phyloP scores from a whole-genome alignment of 768 basidiomycete genomes.

The Boletus rubroflammeus region DNA sequence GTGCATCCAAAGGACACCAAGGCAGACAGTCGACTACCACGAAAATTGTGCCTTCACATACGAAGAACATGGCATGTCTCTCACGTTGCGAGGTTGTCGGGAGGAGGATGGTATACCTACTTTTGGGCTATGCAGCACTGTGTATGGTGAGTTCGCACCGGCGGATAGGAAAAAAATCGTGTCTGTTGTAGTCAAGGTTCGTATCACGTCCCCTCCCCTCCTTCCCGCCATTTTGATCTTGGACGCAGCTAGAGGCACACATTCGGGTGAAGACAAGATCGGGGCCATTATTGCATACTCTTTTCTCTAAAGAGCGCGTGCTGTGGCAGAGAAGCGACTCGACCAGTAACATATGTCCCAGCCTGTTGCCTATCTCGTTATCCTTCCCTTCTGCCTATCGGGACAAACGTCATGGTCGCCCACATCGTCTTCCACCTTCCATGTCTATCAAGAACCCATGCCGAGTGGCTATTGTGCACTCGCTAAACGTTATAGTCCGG shows the following conservation, averaged over 20 bases:
- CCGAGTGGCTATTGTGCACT: slow-evolving; percentile 24
- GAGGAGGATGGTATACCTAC: slow-evolving; percentile 29
- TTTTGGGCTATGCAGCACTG: slow-evolving; percentile 29
- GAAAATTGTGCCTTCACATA: slow-evolving; percentile 30
- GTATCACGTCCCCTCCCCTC: not conserved
- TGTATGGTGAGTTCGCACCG: slow-evolving; percentile 29
- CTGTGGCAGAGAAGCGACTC: slow-evolving; percentile 22
- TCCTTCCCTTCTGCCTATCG: slow-evolving; percentile 28
- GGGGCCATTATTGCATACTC: slow-evolving; percentile 3
- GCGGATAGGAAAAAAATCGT: slow-evolving; percentile 23
- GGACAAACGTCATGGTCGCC: slow-evolving; percentile 19
- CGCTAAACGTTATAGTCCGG: slow-evolving; percentile 24
- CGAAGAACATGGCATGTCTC: slow-evolving; percentile 28
- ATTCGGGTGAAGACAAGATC: slow-evolving; percentile 17
- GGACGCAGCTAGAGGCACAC: slow-evolving; percentile 24
- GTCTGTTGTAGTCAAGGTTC: slow-evolving; percentile 29
- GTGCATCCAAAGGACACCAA: slow-evolving; percentile 47
- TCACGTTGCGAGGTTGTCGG: slow-evolving; percentile 30
- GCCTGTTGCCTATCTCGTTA: slow-evolving; percentile 29
- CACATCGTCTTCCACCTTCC: slow-evolving; percentile 30
- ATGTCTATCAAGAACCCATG: slow-evolving; percentile 25
- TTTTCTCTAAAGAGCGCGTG: slow-evolving; percentile 24
- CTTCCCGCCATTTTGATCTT: not conserved
- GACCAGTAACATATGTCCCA: slow-evolving; percentile 19
- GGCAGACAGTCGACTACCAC: not conserved